phyloP scores from a whole-genome alignment of 345 rosid species.

The Populus euphratica region DNA sequence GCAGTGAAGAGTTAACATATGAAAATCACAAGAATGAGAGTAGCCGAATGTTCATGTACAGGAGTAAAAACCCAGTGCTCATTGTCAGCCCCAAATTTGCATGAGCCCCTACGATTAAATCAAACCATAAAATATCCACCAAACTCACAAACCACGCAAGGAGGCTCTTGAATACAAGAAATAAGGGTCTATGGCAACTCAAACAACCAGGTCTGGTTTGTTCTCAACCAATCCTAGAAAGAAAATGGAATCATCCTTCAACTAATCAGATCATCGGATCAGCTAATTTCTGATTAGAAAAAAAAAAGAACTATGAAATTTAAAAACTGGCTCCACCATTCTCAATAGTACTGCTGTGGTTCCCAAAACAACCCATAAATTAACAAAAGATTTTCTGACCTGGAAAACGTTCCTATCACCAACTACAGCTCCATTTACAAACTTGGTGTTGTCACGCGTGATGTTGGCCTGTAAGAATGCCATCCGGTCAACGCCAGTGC shows the following conservation, averaged over 20 bases:
- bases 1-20: neutral
- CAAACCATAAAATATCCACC: neutral
- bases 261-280: neutral
- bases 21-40: neutral
- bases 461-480: slow-evolving; percentile 90
- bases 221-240: neutral
- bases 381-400: slow-evolving; percentile 42
- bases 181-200: neutral
- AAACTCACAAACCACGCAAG: neutral
- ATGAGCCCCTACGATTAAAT: neutral
- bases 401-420: slow-evolving; percentile 96
- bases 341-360: neutral
- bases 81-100: neutral
- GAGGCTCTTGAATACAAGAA: neutral
- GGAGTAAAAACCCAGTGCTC: neutral
- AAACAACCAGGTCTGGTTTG: neutral
- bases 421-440: slow-evolving; percentile 92
- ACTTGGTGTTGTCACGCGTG: slow-evolving; percentile 95
- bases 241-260: neutral
- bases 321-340: neutral
- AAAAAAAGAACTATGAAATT: neutral
- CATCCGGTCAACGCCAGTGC: slow-evolving; percentile 89
- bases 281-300: neutral
- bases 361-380: neutral
- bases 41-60: neutral